Evolutionary conservation across 2,329 filamentous ascomycete species (phyloP), one percentile per base, ranked within the genome.

Genomic region (Raffaelea arxii): DNA sequence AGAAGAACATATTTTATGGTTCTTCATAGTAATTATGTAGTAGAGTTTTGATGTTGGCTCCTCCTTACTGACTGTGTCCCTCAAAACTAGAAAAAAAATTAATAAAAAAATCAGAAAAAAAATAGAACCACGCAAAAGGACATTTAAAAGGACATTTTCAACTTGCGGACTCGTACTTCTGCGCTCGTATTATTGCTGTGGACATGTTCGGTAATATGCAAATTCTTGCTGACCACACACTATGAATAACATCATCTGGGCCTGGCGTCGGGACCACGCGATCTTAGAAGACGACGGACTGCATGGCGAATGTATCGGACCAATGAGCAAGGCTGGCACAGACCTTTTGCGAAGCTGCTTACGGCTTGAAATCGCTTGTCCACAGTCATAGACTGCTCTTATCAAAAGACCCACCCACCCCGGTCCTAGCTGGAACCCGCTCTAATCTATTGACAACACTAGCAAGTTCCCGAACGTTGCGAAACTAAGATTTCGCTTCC

Each of bases 351-450:
- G 6, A 21, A 42, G n/a, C 18, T 16, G 46, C 50, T 52, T 52
- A 52, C 50, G 42, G 44, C 48, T 50, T 48, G 30, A 44, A 52
- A 52, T 52, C 50, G 48, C n/a, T n/a, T n/a, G n/a, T n/a, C n/a
- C n/a, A n/a, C n/a, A n/a, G 46, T 48, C 48, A 52, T 46, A 30
- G 16, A 6, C 19, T 36, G 6, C 14, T 18, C 32, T 36, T 36
- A 36, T 36, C 32, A 18, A 12, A n/a, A 18, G 19, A 12, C 32
- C 32, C 19, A 18, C 16, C 32, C 7, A 6, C 14, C 14, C 7
- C 32, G 27, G 27, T 32, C 10, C 10, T 7, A 12, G 6, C 14
- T 36, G 32, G 32, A 36, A 36, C 32, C 16, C 32, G 14, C n/a
- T n/a, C n/a, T n/a, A n/a, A n/a, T n/a, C n/a, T n/a, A n/a, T n/a